Evolutionary conservation across 768 basidiomycete genomes (phyloP), one percentile per base, ranked within the genome.

Genomic region (Lepiota brunneoincarnata): DNA sequence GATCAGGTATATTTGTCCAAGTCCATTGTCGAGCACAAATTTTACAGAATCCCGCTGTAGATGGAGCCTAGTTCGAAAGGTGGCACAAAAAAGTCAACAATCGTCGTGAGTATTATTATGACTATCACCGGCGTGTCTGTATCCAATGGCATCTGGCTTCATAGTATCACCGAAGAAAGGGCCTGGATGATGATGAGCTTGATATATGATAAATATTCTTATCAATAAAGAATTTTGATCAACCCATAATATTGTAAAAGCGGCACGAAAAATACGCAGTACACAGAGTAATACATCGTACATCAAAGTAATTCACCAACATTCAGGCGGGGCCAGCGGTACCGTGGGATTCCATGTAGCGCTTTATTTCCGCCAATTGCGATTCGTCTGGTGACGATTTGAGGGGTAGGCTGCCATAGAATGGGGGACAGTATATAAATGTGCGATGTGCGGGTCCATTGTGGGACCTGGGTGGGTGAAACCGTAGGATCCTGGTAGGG

Each of bases 131-230:
- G 9, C 21, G 9, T 23, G 53, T 14, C 14, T 20, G 45, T 44
- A 12, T 20, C 7, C 44, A 24, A 15, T 53, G 31, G 34, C n/a
- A 15, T 1, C 24, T 53, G 49, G 34, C 17, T 31, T 12, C 47
- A 23, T 52, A 85, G 83, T 84, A 78, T 66, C 83, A 87, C 65
- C 78, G 85, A 60, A 74, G 86, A 67, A 83, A 78, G 65, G 86
- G 82, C 53, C 68, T 80, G 5, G 85, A 86, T 55, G 84, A 86
- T 56, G 86, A 87, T 59, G 84, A 87, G 43, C 79, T 84, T 53
- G 86, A 88, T 62, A 67, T 80, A 44, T 78, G 57, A 72, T 38
- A 46, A 4, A 18, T 23, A 18, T 17, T 12, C 20, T 51, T 18
- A 2, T 15, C 28, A 48, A 3, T 17, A 23, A 20, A 28, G n/a